Conservation (phyloP, 2,329 filamentous ascomycete species). For the Pseudogymnoascus sp. region DNA sequence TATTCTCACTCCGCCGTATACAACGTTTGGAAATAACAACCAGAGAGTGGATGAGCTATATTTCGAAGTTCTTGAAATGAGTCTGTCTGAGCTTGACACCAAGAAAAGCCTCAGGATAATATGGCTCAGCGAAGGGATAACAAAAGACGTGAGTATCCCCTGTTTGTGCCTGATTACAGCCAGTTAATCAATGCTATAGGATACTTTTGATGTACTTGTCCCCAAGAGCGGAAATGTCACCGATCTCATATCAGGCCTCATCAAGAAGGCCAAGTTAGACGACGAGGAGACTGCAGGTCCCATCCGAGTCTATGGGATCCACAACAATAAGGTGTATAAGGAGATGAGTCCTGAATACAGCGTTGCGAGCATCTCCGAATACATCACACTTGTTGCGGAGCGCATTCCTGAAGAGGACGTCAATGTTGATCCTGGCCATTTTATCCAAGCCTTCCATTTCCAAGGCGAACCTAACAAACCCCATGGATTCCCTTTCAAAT, state of each 20-base stretch:
- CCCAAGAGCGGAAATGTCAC: conserved; percentile 75
- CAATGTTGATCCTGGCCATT: conserved; percentile 48
- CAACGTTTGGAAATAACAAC: conserved; percentile 60
- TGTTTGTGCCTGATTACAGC: conserved; percentile 11
- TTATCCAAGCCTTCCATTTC: conserved; percentile 83
- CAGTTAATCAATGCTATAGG: conserved; percentile 41
- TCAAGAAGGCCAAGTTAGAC: conserved; percentile 73
- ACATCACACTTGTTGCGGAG: conserved; percentile 73
- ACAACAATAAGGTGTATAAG: conserved; percentile 76
- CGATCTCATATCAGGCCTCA: conserved; percentile 68
- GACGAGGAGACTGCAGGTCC: conserved; percentile 63
- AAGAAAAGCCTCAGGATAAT: conserved; percentile 80
- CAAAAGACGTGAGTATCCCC: conserved; percentile 65
- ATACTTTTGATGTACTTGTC: conserved; percentile 74
- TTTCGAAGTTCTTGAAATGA: conserved; percentile 93
- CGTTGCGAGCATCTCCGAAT: conserved; percentile 81
- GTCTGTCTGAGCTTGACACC: conserved; percentile 83
- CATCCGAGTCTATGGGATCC: conserved; percentile 76
- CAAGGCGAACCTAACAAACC: conserved; percentile 78
- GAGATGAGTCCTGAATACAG: conserved; percentile 62
- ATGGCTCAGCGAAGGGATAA: conserved; percentile 82
- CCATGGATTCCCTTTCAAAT: conserved; percentile 87
- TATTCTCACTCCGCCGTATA: conserved; percentile 71
- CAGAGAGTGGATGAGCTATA: conserved; percentile 74
- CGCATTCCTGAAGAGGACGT: conserved; percentile 67